A percentile compares a stretch with the other conserved stretches of the same genome.
Conservation (phyloP, 176 grass and related monocot species). For the Avena sativa region DNA sequence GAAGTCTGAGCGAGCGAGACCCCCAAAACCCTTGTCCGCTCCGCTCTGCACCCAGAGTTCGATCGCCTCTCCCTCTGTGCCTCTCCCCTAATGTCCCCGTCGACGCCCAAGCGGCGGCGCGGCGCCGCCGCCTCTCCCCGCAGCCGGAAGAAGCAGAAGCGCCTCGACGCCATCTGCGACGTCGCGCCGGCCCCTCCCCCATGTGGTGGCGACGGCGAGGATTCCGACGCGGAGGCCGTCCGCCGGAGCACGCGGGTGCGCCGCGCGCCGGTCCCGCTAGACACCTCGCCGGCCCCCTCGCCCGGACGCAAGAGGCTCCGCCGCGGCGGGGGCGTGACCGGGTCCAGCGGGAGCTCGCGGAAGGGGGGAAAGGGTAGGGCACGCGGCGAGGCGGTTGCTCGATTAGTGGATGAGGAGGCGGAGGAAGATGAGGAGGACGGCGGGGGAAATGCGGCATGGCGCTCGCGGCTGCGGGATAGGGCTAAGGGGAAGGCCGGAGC, state of each 20-base stretch:
- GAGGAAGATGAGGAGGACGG: slow-evolving; percentile 41
- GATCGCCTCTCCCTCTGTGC: not conserved
- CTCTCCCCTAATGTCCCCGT: slow-evolving; percentile 32
- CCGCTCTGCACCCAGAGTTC: not conserved
- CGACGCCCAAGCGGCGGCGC: slow-evolving; percentile 63
- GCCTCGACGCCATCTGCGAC: slow-evolving; percentile 86
- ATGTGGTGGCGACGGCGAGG: slow-evolving; percentile 14
- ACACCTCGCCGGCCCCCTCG: slow-evolving; percentile 74
- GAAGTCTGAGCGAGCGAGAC: slow-evolving; percentile 24
- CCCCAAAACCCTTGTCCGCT: slow-evolving; percentile 42
- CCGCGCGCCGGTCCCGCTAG: slow-evolving; percentile 74
- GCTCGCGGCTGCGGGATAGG: slow-evolving; percentile 72
- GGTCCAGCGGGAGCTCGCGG: slow-evolving; percentile 50
- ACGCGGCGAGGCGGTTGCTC: slow-evolving; percentile 24
- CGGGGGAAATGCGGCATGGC: slow-evolving; percentile 56
- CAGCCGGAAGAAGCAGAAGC: slow-evolving; percentile 86
- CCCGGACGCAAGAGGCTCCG: slow-evolving; percentile 59
- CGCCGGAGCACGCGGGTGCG: slow-evolving; percentile 83
- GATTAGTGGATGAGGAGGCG: slow-evolving; percentile 34
- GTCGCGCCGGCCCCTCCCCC: slow-evolving; percentile 35
- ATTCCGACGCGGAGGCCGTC: slow-evolving; percentile 48
- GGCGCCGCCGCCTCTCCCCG: slow-evolving; percentile 44
- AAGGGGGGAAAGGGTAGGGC: slow-evolving; percentile 42
- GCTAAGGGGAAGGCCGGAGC: slow-evolving; percentile 61
- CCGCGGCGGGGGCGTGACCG: slow-evolving; percentile 30